Percentiles rank a stretch among this genome's conserved stretches.
Conservation (phyloP, 2,329 filamentous ascomycete species). For the Paecilomyces fulvus region DNA sequence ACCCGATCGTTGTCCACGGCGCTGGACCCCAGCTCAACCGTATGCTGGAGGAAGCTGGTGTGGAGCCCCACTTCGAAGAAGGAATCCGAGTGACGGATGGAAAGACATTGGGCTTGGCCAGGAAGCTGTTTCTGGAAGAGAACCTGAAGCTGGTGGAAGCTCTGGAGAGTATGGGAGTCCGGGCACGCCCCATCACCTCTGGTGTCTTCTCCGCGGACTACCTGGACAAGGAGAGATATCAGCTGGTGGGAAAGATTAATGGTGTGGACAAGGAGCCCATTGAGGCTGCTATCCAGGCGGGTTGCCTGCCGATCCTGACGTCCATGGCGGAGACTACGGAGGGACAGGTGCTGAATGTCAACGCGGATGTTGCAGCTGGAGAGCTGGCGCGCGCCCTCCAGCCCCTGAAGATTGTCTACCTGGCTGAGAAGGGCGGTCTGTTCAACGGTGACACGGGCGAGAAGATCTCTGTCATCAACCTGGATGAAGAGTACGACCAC, state of each 20-base stretch:
- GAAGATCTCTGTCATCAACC: constrained; percentile 94
- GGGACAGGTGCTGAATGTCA: constrained; percentile 91
- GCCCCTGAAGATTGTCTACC: constrained; percentile 93
- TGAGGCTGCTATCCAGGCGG: constrained; percentile 80
- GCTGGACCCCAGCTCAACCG: constrained; percentile 92
- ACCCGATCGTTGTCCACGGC: constrained; percentile 91
- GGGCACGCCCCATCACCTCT: constrained; percentile 77
- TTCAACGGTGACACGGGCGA: constrained; percentile 89
- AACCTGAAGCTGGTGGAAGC: constrained; percentile 88
- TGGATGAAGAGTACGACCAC: constrained; percentile 91
- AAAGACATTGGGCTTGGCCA: constrained; percentile 83
- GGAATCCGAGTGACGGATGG: constrained; percentile 93
- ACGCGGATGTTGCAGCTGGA: constrained; percentile 91
- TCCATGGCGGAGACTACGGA: constrained; percentile 93
- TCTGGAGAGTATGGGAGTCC: constrained; percentile 80
- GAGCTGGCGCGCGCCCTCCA: constrained; percentile 83
- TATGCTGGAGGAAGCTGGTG: constrained; percentile 77
- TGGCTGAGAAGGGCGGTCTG: constrained; percentile 95
- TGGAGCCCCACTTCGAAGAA: constrained; percentile 93
- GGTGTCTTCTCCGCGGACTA: constrained; percentile 92
- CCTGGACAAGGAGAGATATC: constrained; percentile 91
- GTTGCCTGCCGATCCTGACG: constrained; percentile 86
- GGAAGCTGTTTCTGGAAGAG: constrained; percentile 90
- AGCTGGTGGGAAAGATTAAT: constrained; percentile 91
- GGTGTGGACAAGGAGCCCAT: constrained; percentile 85